These are phyloP conservation scores for Aurantiochytrium sp. DNA, from an alignment of 108 stramenopile species.

Conservation along the genomic window DNA sequence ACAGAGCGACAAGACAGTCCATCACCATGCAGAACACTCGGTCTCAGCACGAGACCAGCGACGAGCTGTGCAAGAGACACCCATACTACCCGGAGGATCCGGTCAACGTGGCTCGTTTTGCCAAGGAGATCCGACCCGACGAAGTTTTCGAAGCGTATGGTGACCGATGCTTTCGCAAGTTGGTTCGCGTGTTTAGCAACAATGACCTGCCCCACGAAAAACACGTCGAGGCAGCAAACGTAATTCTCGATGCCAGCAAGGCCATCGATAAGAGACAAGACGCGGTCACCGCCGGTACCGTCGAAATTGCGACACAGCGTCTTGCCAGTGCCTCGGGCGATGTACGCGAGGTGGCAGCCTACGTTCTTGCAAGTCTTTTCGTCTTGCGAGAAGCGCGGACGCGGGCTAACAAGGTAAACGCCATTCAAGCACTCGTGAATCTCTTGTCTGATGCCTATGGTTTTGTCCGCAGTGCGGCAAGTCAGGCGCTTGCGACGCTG, in stretches of 20 bases:
- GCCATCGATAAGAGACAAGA: neutral
- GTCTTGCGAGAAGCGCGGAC: neutral
- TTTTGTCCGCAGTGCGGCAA: neutral
- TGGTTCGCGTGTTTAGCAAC: neutral
- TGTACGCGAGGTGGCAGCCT: neutral
- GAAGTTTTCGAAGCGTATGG: neutral
- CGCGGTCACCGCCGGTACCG: neutral
- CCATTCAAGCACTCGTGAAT: neutral
- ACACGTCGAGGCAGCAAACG: neutral
- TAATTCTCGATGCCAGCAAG: neutral
- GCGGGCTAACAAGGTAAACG: neutral
- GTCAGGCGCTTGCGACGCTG: neutral
- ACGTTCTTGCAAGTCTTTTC: neutral
- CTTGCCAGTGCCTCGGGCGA: neutral
- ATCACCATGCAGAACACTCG: neutral
- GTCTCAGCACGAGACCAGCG: neutral
- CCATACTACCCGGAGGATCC: constrained; percentile 12
- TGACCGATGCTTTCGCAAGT: constrained; percentile 1
- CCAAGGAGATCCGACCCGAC: neutral
- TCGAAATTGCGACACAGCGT: neutral
- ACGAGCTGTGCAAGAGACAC: neutral
- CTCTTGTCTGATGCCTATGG: neutral
- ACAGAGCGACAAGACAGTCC: too few relatives aligned
- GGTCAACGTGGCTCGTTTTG: neutral
- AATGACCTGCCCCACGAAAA: neutral